A percentile compares a stretch with the other conserved stretches of the same genome.
These are phyloP conservation scores for Neoconidiobolus thromboides DNA, from an alignment of 371 early-diverging fungal genomes.

Conservation along the genomic window DNA sequence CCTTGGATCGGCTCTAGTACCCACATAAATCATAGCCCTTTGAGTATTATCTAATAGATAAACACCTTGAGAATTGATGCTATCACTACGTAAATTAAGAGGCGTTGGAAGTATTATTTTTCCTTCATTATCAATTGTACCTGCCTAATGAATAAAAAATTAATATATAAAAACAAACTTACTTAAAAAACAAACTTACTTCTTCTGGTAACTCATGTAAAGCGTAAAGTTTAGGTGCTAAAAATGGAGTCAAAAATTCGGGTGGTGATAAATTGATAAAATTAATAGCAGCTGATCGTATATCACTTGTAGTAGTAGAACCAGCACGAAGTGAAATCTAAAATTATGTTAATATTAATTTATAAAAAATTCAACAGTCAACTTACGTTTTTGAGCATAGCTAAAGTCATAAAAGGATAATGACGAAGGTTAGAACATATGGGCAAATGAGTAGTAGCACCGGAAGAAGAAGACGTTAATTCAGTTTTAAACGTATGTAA, in stretches of 20 bases:
- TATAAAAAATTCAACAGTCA: too few species aligned
- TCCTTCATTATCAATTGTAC: conserved; percentile 33
- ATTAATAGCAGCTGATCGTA: conserved; percentile 50
- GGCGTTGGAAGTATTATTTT: conserved; percentile 42
- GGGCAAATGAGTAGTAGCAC: conserved; percentile 62
- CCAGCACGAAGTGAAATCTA: conserved; percentile 40
- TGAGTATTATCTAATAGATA: conserved; percentile 69
- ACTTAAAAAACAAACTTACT: conserved; percentile 13
- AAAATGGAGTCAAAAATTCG: conserved; percentile 48
- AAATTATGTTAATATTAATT: neutral
- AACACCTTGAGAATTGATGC: conserved; percentile 60
- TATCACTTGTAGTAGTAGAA: conserved; percentile 47
- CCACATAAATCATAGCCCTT: conserved; percentile 78
- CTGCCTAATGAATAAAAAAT: conserved; percentile 14
- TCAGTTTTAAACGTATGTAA: conserved; percentile 68
- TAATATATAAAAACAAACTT: neutral
- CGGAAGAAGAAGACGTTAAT: conserved; percentile 43
- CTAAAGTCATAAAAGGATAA: conserved; percentile 66
- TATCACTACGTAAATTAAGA: conserved; percentile 67
- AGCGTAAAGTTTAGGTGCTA: conserved; percentile 64
- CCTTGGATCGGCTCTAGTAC: conserved; percentile 54
- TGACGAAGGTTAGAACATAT: conserved; percentile 68
- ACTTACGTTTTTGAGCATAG: conserved; percentile 53
- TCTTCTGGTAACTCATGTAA: conserved; percentile 63
- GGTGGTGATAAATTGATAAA: conserved; percentile 55